These are phyloP conservation scores for Ogataea philodendri DNA, from an alignment of 805 yeast species.

Conservation along the genomic window DNA sequence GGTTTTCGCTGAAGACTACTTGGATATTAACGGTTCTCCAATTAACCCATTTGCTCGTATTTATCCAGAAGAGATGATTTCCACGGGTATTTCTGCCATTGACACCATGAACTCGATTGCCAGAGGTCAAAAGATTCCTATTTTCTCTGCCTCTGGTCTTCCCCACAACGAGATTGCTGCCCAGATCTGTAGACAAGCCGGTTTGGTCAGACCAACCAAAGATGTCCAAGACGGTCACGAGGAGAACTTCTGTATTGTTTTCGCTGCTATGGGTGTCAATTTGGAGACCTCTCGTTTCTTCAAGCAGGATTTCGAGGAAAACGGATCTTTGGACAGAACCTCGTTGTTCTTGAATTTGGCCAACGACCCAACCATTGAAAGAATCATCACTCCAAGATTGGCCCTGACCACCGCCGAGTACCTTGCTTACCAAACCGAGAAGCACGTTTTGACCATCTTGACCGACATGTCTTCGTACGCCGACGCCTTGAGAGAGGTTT, in stretches of 20 bases:
- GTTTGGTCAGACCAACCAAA: conserved; percentile 97
- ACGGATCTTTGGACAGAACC: conserved; percentile 97
- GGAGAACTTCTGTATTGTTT: conserved; percentile 97
- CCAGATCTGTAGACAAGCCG: conserved; percentile 99
- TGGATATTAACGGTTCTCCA: conserved; percentile 98
- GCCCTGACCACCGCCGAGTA: conserved; percentile 98
- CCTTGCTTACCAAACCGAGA: conserved; percentile 97
- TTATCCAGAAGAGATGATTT: conserved; percentile 99
- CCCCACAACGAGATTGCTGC: conserved; percentile 99
- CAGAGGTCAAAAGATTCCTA: conserved; percentile 99
- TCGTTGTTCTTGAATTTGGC: conserved; percentile 96
- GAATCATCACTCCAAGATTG: conserved; percentile 98
- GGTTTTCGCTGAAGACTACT: conserved; percentile 96
- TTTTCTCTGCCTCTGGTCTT: conserved; percentile 97
- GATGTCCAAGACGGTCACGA: conserved; percentile 99
- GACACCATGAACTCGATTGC: conserved; percentile 99
- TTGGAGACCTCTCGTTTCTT: conserved; percentile 97
- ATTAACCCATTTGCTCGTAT: conserved; percentile 98
- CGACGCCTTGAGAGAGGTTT: conserved; percentile 98
- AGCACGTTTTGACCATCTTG: conserved; percentile 95
- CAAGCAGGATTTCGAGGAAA: conserved; percentile 99
- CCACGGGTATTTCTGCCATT: conserved; percentile 97
- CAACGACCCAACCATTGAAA: conserved; percentile 98
- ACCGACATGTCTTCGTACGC: conserved; percentile 99
- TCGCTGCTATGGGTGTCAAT: conserved; percentile 99